Evolutionary conservation across 441 rosid genomes (phyloP).

Genomic region (Pelargonium citronellum): DNA sequence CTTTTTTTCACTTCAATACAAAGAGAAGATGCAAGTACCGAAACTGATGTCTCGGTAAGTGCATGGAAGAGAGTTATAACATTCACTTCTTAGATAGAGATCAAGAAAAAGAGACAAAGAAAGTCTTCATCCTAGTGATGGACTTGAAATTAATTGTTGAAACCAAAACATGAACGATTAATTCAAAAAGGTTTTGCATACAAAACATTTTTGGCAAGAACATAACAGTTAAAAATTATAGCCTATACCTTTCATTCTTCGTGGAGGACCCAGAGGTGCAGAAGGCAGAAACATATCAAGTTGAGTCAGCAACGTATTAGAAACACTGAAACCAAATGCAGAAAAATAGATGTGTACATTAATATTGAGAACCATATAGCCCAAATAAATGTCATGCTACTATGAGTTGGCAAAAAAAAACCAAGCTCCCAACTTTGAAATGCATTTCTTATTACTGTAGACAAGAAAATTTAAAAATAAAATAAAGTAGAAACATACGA

Average conservation of each 20-base stretch:
- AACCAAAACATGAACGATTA: no score
- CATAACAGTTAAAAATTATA: slow-evolving; percentile 10
- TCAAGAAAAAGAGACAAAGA: no score
- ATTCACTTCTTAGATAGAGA: no score
- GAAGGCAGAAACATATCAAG: slow-evolving; percentile 66
- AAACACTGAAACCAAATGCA: slow-evolving; percentile 44
- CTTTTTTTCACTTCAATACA: no score
- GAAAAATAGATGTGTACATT: slow-evolving; percentile 7
- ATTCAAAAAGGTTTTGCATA: slow-evolving; percentile 8
- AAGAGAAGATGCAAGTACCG: no score
- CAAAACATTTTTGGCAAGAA: slow-evolving; percentile 6
- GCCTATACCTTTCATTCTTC: slow-evolving; percentile 67
- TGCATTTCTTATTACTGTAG: neutral
- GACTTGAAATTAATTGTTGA: no score
- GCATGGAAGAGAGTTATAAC: no score
- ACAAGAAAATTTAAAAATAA: neutral
- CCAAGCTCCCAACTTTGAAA: neutral
- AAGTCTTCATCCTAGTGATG: no score
- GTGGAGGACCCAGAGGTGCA: slow-evolving; percentile 72
- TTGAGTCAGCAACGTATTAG: slow-evolving; percentile 46
- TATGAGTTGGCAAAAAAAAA: no score
- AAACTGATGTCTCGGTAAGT: no score
- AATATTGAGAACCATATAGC: slow-evolving; percentile 11
- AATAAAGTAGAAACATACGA: slow-evolving; percentile 33
- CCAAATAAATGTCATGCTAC: no score